A percentile compares a stretch with the other conserved stretches of the same genome.
phyloP scores from a whole-genome alignment of 148 eudicot species.

The Pharnaceum exiguum region DNA sequence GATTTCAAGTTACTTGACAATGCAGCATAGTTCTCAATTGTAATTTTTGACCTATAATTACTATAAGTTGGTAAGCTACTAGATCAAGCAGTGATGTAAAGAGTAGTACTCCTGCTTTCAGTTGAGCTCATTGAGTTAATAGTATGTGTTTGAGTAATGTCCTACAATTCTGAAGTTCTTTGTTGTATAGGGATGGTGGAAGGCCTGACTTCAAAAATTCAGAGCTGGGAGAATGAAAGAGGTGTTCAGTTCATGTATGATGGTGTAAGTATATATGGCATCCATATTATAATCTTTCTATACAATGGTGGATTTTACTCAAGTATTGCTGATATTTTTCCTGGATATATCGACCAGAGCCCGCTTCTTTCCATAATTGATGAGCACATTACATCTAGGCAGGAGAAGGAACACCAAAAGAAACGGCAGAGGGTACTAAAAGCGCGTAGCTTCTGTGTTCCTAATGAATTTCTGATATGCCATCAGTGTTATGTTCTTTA shows the following conservation, averaged over 20 bases:
- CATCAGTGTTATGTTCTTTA: not conserved
- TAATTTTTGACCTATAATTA: no score
- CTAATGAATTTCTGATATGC: not conserved
- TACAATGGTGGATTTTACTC: not conserved
- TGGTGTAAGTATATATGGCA: conserved; percentile 58
- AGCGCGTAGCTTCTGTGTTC: not conserved
- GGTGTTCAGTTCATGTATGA: conserved; percentile 70
- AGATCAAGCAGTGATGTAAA: not conserved
- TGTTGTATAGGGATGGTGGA: conserved; percentile 73
- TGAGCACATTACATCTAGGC: conserved; percentile 49
- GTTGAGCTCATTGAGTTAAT: not conserved
- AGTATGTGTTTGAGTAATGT: not conserved
- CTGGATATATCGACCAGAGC: conserved; percentile 34
- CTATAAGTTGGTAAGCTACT: no score
- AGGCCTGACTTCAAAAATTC: conserved; percentile 53
- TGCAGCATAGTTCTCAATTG: no score
- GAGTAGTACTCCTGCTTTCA: not conserved
- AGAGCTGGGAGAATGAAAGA: conserved; percentile 81
- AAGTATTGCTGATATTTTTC: not conserved
- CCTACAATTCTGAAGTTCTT: not conserved
- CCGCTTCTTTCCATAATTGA: conserved; percentile 79
- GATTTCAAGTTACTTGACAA: no score
- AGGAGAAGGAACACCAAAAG: conserved; percentile 78
- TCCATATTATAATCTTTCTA: not conserved
- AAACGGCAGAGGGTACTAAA: conserved; percentile 73